Percentiles rank a stretch among this genome's conserved stretches.
Evolutionary conservation across 805 yeast species (phyloP).

Genomic region (Candida verbasci): DNA sequence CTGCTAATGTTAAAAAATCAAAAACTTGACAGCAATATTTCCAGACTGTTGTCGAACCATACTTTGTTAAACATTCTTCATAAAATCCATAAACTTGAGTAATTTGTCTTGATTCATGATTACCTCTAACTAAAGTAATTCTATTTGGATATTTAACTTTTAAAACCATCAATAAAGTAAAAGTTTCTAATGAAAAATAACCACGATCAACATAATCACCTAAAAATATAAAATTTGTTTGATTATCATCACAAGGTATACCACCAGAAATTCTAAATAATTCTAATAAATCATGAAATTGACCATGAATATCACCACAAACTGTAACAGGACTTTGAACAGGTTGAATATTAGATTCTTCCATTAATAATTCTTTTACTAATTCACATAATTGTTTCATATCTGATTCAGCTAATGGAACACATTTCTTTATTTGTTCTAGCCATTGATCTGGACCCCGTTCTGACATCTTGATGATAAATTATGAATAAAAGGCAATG

Average conservation of each 20-base stretch:
- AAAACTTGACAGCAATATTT: conserved; percentile 94
- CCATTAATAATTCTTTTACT: conserved; percentile 93
- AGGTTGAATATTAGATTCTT: conserved; percentile 91
- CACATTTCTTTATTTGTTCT: conserved; percentile 87
- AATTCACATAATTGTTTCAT: conserved; percentile 95
- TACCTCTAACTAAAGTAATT: conserved; percentile 92
- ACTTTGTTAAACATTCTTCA: conserved; percentile 90
- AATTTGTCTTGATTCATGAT: conserved; percentile 94
- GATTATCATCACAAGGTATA: conserved; percentile 70
- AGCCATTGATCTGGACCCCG: conserved; percentile 96
- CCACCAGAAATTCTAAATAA: conserved; percentile 91
- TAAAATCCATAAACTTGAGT: conserved; percentile 99
- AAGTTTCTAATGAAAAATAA: conserved; percentile 91
- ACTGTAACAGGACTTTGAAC: conserved; percentile 92
- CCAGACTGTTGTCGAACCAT: conserved; percentile 95
- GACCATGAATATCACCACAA: conserved; percentile 98
- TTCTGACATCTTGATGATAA: conserved; percentile 58
- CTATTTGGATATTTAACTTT: conserved; percentile 84
- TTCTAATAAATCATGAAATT: conserved; percentile 90
- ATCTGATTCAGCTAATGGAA: conserved; percentile 82
- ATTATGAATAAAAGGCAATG: no score
- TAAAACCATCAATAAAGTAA: conserved; percentile 87
- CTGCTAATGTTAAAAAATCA: conserved; percentile 90
- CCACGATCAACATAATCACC: conserved; percentile 99
- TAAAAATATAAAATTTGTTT: conserved; percentile 67